These are phyloP conservation scores for Emericellopsis terricola DNA, from an alignment of 495 filamentous ascomycete genomes.

Conservation along the genomic window DNA sequence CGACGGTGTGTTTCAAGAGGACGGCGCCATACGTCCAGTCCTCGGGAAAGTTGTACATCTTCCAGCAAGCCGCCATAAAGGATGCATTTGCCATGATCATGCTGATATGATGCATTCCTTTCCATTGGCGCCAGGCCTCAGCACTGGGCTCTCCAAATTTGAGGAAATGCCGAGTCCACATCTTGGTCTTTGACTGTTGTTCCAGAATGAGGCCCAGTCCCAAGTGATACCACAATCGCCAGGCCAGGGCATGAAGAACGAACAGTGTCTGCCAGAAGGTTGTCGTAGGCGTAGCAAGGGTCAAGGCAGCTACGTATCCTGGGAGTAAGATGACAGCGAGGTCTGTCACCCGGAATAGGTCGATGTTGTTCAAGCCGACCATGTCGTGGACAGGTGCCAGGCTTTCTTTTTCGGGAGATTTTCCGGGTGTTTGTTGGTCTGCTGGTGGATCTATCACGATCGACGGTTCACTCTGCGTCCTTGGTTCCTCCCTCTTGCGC, in stretches of 20 bases:
- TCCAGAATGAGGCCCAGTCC: slow-evolving; percentile 75
- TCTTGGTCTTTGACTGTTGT: slow-evolving; percentile 71
- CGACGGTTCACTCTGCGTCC: slow-evolving; percentile 15
- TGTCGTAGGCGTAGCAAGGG: slow-evolving; percentile 62
- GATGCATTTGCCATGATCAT: slow-evolving; percentile 75
- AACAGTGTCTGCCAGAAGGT: slow-evolving; percentile 57
- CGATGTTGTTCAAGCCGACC: slow-evolving; percentile 64
- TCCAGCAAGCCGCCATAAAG: slow-evolving; percentile 86
- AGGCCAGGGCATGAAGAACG: slow-evolving; percentile 56
- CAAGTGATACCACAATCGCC: slow-evolving; percentile 85
- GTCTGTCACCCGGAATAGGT: slow-evolving; percentile 74
- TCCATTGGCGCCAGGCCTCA: slow-evolving; percentile 97
- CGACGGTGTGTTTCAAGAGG: slow-evolving; percentile 73
- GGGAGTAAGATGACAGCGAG: slow-evolving; percentile 58
- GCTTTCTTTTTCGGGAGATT: slow-evolving; percentile 6
- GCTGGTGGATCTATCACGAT: neutral
- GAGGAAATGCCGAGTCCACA: slow-evolving; percentile 91
- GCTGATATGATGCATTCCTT: slow-evolving; percentile 84
- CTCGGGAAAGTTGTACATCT: slow-evolving; percentile 74
- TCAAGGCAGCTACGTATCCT: slow-evolving; percentile 52
- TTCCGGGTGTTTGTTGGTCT: slow-evolving; percentile 11
- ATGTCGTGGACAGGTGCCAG: slow-evolving; percentile 63
- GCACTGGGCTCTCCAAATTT: slow-evolving; percentile 82
- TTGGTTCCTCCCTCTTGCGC: slow-evolving; percentile 32
- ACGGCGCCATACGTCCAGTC: slow-evolving; percentile 76